Evolutionary conservation across 495 filamentous ascomycete genomes (phyloP).

Genomic region (Xylaria palmicola): DNA sequence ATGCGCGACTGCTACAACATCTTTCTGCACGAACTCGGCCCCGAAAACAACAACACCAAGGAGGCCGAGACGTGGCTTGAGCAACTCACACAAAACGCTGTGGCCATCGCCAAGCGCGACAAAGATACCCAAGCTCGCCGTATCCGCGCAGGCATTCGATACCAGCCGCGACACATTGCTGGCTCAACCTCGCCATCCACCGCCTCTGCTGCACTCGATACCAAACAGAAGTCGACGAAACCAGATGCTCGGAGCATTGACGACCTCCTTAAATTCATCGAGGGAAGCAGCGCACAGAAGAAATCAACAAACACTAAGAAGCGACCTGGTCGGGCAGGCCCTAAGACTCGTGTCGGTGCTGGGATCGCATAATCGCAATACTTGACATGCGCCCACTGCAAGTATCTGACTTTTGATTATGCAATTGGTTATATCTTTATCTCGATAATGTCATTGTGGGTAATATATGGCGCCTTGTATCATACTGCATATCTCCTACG

Average conservation of each 20-base stretch:
- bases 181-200: constrained; percentile 35
- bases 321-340: constrained; percentile 63
- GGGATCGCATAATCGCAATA: background rate
- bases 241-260: constrained; percentile 78
- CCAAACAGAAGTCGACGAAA: constrained; percentile 23
- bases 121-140: constrained; percentile 78
- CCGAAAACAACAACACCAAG: constrained; percentile 91
- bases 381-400: background rate
- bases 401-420: background rate
- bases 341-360: constrained; percentile 62
- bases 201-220: constrained; percentile 20
- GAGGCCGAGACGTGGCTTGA: constrained; percentile 94
- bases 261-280: constrained; percentile 83
- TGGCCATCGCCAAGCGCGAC: constrained; percentile 86
- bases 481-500: background rate
- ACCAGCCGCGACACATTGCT: constrained; percentile 50
- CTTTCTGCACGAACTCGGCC: constrained; percentile 80
- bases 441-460: background rate
- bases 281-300: constrained; percentile 64
- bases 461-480: background rate
- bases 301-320: constrained; percentile 72
- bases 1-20: constrained; percentile 97
- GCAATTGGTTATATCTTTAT: background rate
- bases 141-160: constrained; percentile 52
- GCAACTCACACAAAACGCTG: constrained; percentile 91